Base-by-base conservation (phyloP, 345 rosid genomes). In the Alliaria petiolata region DNA sequence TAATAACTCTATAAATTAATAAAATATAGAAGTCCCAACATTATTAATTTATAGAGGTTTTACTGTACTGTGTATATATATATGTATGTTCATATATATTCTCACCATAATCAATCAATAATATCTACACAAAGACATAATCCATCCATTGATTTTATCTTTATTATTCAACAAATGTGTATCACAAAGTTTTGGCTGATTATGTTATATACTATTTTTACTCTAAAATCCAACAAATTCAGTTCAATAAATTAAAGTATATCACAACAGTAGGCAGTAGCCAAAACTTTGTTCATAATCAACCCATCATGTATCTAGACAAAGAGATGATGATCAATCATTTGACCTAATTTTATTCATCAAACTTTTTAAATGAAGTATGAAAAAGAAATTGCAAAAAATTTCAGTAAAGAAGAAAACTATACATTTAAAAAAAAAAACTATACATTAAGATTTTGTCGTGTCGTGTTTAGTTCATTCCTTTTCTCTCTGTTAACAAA, bases 401-500 rank as follows among this genome's bases (percentile, higher is more conserved):
- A 28, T 30, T 8, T 57, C 43, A 66, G n/a, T 2, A 15, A 34
- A 47, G 5, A 42, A 25, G 13, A 6, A 26, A 62, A 40, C 60
- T 81, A 82, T 71, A 82, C 86, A 52, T 78, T 43, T 2, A 15
- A 34, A 47, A 5, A 42, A 25, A 10, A 6, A 26, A 62, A 40
- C 60, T 81, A 82, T 71, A 82, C 86, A 52, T 78, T 43, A 69
- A 80, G 68, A 53, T 72, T 40, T 52, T 49, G 76, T 61, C 40
- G 43, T 52, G 65, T 25, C 12, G 58, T 51, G 39, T 39, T 79
- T 69, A 59, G 65, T 52, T 72, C 78, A 62, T 31, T 55, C 8
- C 5, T 22, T 85, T 38, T 14, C 14, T 89, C 91, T 79, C 90
- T 86, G 65, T 83, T 82, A 31, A 84, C 92, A 81, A 84, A 87